Evolutionary conservation across 2,329 filamentous ascomycete genomes (phyloP).

Genomic region (Sporothrix variecibatus): DNA sequence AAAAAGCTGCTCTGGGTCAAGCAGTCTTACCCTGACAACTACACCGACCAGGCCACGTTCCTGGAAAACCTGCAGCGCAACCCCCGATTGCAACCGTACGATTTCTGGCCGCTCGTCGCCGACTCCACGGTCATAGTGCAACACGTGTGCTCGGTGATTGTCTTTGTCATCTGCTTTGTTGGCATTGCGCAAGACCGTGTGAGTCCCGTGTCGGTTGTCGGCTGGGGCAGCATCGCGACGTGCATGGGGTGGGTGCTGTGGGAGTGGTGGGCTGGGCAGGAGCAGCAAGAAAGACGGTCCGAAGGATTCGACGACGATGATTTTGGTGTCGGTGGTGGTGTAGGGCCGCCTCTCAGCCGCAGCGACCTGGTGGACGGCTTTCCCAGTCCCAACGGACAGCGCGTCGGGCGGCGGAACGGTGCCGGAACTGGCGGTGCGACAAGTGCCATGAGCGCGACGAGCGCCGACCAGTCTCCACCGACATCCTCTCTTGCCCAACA

Average conservation of each 20-base stretch:
- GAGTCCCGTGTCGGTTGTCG: conserved; percentile 86
- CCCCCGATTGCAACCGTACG: conserved; percentile 88
- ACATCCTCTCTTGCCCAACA: background rate
- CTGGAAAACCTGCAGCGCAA: conserved; percentile 95
- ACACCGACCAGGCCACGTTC: conserved; percentile 95
- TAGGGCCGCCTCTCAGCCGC: background rate
- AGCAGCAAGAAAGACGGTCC: conserved; percentile 30
- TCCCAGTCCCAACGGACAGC: background rate
- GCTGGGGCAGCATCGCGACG: conserved; percentile 79
- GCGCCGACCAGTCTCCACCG: background rate
- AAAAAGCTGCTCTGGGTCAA: conserved; percentile 98
- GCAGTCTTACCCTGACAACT: conserved; percentile 97
- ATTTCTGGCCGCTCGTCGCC: conserved; percentile 95
- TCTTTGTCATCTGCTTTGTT: conserved; percentile 92
- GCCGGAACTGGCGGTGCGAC: conserved; percentile 29
- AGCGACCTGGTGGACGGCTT: background rate
- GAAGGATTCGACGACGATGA: conserved; percentile 20
- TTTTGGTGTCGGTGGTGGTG: no score
- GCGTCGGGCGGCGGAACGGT: conserved; percentile 8
- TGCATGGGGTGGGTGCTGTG: conserved; percentile 87
- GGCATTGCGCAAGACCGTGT: conserved; percentile 85
- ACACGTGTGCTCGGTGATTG: conserved; percentile 90
- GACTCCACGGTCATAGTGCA: conserved; percentile 97
- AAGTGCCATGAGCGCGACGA: conserved; percentile 21
- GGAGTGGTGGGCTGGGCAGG: conserved; percentile 82